phyloP scores from a whole-genome alignment of 176 grass and related monocot species.

The Triticum dicoccoides region DNA sequence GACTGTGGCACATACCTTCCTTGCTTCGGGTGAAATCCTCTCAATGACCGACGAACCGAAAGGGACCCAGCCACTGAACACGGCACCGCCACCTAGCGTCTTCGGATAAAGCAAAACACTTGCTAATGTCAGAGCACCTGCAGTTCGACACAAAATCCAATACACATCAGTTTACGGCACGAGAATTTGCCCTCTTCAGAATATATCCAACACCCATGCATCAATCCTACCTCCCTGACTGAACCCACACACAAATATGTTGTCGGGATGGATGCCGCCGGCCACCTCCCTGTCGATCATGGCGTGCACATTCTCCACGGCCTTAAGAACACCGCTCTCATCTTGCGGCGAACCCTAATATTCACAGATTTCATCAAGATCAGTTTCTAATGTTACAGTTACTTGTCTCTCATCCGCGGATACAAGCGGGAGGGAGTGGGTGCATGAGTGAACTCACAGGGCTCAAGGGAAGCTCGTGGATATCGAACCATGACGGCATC shows the following conservation, averaged over 20 bases:
- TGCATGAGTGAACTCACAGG: constrained; percentile 46
- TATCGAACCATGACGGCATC: constrained; percentile 93
- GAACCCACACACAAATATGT: constrained; percentile 90
- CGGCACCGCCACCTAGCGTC: constrained; percentile 71
- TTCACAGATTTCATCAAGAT: not conserved
- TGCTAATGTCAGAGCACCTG: constrained; percentile 83
- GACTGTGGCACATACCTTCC: constrained; percentile 40
- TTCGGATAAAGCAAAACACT: constrained; percentile 86
- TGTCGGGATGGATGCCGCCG: constrained; percentile 64
- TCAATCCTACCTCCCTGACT: constrained; percentile 61
- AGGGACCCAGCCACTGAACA: constrained; percentile 94
- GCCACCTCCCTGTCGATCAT: constrained; percentile 84
- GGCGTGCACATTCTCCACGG: constrained; percentile 78
- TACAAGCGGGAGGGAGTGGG: not conserved
- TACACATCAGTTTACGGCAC: not conserved
- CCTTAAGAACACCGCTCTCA: constrained; percentile 67
- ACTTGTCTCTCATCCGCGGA: not conserved
- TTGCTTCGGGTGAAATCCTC: constrained; percentile 71
- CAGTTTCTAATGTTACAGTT: not conserved
- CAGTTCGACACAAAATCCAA: not conserved
- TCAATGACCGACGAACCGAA: constrained; percentile 68
- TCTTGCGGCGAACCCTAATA: constrained; percentile 73
- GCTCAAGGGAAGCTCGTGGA: constrained; percentile 75
- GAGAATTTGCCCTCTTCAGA: not conserved
- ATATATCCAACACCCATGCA: not conserved